These are phyloP conservation scores for Phallus indusiatus DNA, from an alignment of 768 basidiomycete genomes.

Conservation along the genomic window DNA sequence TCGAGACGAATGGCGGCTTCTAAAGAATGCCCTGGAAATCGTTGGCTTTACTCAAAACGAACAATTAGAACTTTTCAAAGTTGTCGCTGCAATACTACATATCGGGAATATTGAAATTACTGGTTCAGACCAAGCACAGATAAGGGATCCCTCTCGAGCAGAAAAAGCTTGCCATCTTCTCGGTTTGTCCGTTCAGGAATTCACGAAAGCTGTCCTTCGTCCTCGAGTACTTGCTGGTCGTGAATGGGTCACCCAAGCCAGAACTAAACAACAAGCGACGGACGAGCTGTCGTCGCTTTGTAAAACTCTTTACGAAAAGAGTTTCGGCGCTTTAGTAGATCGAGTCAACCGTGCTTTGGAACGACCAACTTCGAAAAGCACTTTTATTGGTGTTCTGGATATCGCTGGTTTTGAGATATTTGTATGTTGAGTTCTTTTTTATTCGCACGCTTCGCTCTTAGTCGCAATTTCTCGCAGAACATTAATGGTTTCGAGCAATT, in stretches of 20 bases:
- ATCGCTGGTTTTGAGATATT: slow-evolving; percentile 98
- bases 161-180: slow-evolving; percentile 77
- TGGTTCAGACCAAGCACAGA: slow-evolving; percentile 66
- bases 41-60: slow-evolving; percentile 82
- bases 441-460: background rate
- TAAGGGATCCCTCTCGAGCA: slow-evolving; percentile 37
- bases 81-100: slow-evolving; percentile 89
- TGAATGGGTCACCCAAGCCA: slow-evolving; percentile 93
- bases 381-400: slow-evolving; percentile 97
- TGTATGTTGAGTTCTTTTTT: slow-evolving; percentile 10
- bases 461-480: slow-evolving; percentile 37
- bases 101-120: slow-evolving; percentile 88
- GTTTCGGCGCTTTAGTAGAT: slow-evolving; percentile 88
- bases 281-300: slow-evolving; percentile 88
- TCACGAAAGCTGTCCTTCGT: slow-evolving; percentile 78
- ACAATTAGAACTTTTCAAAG: slow-evolving; percentile 88
- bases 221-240: slow-evolving; percentile 90
- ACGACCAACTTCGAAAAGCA: slow-evolving; percentile 74
- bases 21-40: slow-evolving; percentile 77
- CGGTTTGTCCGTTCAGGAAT: slow-evolving; percentile 79
- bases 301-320: slow-evolving; percentile 96
- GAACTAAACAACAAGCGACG: slow-evolving; percentile 83
- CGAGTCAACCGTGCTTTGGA: slow-evolving; percentile 92
- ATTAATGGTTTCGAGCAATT: slow-evolving; percentile 95
- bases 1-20: slow-evolving; percentile 70